Conservation (phyloP, 352 stramenopile genomes). For the Pythium guiyangense region DNA sequence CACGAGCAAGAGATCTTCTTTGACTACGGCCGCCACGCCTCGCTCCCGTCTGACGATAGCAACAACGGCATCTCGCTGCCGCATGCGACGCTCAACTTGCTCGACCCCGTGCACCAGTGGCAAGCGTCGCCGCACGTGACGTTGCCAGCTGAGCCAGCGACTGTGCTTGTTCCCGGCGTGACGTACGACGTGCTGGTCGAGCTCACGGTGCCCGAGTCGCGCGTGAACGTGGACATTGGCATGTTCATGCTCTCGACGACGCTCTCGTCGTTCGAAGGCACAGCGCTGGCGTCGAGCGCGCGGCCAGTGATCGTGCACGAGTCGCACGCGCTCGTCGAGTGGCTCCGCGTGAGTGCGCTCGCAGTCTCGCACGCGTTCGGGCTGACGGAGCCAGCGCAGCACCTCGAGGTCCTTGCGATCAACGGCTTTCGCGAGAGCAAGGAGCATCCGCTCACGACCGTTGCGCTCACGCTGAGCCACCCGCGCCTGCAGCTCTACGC, state of each 20-base stretch:
- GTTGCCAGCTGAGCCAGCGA: conserved; percentile 10
- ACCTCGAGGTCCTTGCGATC: conserved; percentile 43
- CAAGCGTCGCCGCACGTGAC: conserved; percentile 25
- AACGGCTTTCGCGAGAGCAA: conserved; percentile 67
- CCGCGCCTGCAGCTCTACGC: conserved; percentile 65
- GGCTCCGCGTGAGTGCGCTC: too few relatives aligned
- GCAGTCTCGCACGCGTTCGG: too few relatives aligned
- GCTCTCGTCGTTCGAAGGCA: too few relatives aligned
- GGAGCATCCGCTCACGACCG: conserved; percentile 40
- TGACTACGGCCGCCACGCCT: conserved; percentile 66
- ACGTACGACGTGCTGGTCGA: conserved; percentile 82
- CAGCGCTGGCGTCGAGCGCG: too few relatives aligned
- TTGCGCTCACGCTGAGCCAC: conserved; percentile 60
- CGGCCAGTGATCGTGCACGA: too few relatives aligned
- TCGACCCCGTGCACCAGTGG: conserved; percentile 56
- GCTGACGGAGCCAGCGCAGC: conserved; percentile 52
- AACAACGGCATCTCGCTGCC: conserved; percentile 25
- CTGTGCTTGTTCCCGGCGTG: conserved; percentile 55
- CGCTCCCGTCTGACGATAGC: too few relatives aligned
- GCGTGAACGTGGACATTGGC: conserved; percentile 54
- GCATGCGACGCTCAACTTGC: conserved; percentile 49
- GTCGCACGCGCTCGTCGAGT: too few relatives aligned
- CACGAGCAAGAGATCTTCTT: too few relatives aligned
- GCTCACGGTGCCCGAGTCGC: conserved; percentile 59
- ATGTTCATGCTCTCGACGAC: too few relatives aligned